Evolutionary conservation across 2,329 filamentous ascomycete species (phyloP).

Genomic region (Bretziella fagacearum): DNA sequence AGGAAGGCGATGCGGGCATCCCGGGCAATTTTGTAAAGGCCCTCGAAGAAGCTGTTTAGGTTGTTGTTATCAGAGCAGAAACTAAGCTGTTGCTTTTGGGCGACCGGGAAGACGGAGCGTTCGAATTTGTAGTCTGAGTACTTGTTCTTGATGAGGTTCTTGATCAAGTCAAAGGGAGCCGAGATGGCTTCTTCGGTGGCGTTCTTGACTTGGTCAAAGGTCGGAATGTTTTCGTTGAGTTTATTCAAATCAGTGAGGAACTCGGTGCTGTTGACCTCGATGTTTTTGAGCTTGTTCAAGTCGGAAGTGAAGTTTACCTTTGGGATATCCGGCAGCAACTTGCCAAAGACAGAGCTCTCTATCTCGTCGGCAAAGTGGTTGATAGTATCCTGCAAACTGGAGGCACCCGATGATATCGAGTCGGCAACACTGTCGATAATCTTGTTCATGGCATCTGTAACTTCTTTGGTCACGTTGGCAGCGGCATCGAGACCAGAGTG

Average conservation of each 20-base stretch:
- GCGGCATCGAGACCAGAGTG: conserved; percentile 60
- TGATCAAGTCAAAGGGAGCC: conserved; percentile 67
- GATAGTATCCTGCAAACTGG: conserved; percentile 31
- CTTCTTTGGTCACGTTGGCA: conserved; percentile 34
- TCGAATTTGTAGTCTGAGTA: conserved; percentile 65
- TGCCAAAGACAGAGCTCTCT: conserved; percentile 31
- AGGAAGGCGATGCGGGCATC: conserved; percentile 60
- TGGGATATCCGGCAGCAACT: conserved; percentile 30
- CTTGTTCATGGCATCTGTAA: conserved; percentile 31
- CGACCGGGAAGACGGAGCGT: conserved; percentile 60
- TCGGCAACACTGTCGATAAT: conserved; percentile 40
- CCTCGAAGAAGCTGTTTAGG: conserved; percentile 69
- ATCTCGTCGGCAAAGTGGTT: conserved; percentile 31
- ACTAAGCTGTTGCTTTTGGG: conserved; percentile 60
- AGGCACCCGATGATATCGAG: conserved; percentile 40
- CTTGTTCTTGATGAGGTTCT: conserved; percentile 50
- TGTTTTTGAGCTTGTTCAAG: conserved; percentile 48
- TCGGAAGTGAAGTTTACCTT: conserved; percentile 47
- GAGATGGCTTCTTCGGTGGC: conserved; percentile 58
- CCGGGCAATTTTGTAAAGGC: conserved; percentile 47
- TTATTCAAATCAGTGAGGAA: conserved; percentile 53
- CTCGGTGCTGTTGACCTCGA: conserved; percentile 49
- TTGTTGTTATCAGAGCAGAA: conserved; percentile 80
- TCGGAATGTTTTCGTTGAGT: conserved; percentile 65
- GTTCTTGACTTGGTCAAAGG: conserved; percentile 69